phyloP scores from a whole-genome alignment of 108 stramenopile genomes.

The Skeletonema costatum region DNA sequence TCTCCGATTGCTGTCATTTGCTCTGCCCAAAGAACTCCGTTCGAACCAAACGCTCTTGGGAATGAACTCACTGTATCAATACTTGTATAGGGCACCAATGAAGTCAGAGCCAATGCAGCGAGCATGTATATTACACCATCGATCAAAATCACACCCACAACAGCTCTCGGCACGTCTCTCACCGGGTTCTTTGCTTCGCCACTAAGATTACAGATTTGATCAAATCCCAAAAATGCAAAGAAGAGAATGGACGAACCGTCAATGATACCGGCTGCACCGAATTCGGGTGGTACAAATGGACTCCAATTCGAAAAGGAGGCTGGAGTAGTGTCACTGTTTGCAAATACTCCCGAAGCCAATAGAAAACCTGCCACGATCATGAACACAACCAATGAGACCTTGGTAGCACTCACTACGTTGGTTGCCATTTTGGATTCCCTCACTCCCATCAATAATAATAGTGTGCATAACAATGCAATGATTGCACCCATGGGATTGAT shows the following conservation, averaged over 20 bases:
- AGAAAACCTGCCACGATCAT: constrained; percentile 82
- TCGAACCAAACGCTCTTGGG: constrained; percentile 70
- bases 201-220: constrained; percentile 81
- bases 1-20: constrained; percentile 77
- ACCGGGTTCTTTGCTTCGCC: constrained; percentile 81
- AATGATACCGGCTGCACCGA: constrained; percentile 52
- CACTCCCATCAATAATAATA: constrained; percentile 67
- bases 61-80: constrained; percentile 68
- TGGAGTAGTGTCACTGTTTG: constrained; percentile 7
- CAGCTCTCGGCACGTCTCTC: constrained; percentile 74
- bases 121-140: constrained; percentile 70
- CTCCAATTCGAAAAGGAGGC: constrained; percentile 34
- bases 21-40: constrained; percentile 62
- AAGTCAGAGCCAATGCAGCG: constrained; percentile 79
- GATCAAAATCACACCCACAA: constrained; percentile 48
- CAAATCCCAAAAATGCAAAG: constrained; percentile 92
- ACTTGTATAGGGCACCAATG: constrained; percentile 63
- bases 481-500: constrained; percentile 69
- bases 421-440: constrained; percentile 74
- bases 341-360: constrained; percentile 19
- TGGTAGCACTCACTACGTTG: constrained; percentile 75
- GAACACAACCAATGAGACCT: constrained; percentile 69
- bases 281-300: constrained; percentile 48
- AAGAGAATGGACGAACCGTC: constrained; percentile 50
- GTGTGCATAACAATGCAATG: constrained; percentile 51